Conservation (phyloP, 495 filamentous ascomycete genomes). For the Aspergillus ostianus region DNA sequence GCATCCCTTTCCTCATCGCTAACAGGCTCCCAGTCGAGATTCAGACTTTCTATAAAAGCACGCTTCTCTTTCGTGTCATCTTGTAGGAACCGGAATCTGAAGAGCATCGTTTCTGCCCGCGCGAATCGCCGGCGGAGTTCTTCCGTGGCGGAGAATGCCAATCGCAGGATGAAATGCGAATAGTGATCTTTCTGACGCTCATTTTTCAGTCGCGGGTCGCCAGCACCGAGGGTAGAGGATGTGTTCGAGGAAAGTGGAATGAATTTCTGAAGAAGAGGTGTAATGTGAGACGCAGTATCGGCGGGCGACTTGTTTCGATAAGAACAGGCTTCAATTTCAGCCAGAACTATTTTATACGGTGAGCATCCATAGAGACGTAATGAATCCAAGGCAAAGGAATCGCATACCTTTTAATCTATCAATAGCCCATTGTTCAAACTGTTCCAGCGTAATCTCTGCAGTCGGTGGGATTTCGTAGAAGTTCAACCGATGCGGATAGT, state of each 20-base stretch:
- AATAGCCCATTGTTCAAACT: conserved; percentile 99
- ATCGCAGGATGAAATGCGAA: conserved; percentile 91
- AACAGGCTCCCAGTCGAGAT: conserved; percentile 79
- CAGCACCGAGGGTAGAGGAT: conserved; percentile 50
- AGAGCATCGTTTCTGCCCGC: conserved; percentile 83
- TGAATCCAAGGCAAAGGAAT: background rate
- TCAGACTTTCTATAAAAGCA: conserved; percentile 74
- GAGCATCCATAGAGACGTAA: background rate
- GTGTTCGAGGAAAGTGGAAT: conserved; percentile 80
- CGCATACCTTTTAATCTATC: conserved; percentile 72
- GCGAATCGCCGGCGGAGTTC: conserved; percentile 88
- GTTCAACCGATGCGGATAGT: conserved; percentile 86
- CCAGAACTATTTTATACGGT: conserved; percentile 62
- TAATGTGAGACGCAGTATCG: conserved; percentile 79
- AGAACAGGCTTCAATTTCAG: conserved; percentile 91
- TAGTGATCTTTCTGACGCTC: conserved; percentile 97
- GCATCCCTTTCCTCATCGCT: conserved; percentile 68
- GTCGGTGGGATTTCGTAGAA: conserved; percentile 88
- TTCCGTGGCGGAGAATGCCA: conserved; percentile 89
- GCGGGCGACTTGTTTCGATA: conserved; percentile 82
- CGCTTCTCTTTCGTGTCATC: conserved; percentile 69
- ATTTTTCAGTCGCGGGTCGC: conserved; percentile 51
- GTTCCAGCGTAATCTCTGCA: conserved; percentile 90
- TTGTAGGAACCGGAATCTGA: conserved; percentile 70
- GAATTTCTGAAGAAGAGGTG: conserved; percentile 77